Percentiles rank a stretch among this genome's conserved stretches.
Conservation (phyloP, 331 rosid species). For the Cydonia oblonga region DNA sequence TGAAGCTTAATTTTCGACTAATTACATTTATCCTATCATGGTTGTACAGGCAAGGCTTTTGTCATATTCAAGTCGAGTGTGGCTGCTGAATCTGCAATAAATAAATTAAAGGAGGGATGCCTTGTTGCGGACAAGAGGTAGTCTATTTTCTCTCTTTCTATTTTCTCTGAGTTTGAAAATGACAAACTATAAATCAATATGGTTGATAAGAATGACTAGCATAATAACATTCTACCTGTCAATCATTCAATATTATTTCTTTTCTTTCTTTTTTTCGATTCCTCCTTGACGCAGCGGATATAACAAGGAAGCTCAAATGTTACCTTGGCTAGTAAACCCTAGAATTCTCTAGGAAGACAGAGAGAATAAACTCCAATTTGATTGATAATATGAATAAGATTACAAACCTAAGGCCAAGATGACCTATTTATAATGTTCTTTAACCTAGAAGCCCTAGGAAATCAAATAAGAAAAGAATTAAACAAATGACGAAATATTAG, state of each 20-base stretch:
- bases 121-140: constrained; percentile 52
- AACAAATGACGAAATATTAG: too few species aligned
- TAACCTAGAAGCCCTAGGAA: too few species aligned
- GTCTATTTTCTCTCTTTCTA: background rate
- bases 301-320: too few species aligned
- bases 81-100: constrained; percentile 36
- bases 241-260: background rate
- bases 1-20: background rate
- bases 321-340: too few species aligned
- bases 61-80: constrained; percentile 43
- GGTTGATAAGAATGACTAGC: background rate
- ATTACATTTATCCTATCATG: constrained; percentile 11
- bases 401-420: too few species aligned
- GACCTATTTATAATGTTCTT: too few species aligned
- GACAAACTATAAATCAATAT: background rate
- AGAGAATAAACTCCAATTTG: too few species aligned
- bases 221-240: background rate
- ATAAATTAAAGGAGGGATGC: constrained; percentile 25
- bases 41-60: constrained; percentile 48
- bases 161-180: too few species aligned
- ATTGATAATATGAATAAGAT: too few species aligned
- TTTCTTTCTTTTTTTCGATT: background rate
- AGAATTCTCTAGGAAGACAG: too few species aligned
- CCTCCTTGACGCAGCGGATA: too few species aligned
- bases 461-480: too few species aligned